Evolutionary conservation across 495 filamentous ascomycete species (phyloP).

Genomic region (Amniculicola lignicola): DNA sequence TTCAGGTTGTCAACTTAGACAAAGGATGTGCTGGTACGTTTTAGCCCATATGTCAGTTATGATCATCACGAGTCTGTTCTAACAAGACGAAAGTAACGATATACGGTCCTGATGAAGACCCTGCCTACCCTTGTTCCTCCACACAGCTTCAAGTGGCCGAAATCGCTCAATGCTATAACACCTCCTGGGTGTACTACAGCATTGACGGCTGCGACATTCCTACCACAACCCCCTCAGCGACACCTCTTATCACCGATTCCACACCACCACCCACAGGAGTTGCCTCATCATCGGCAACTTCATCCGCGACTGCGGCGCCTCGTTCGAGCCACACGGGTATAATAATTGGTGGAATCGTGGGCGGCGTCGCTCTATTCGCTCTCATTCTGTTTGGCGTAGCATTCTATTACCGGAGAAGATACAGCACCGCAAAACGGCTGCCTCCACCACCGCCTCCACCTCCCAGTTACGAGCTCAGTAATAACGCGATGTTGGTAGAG

Average conservation of each 20-base stretch:
- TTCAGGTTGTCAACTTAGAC: constrained; percentile 15
- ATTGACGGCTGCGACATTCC: constrained; percentile 22
- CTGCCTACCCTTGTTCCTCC: constrained; percentile 7
- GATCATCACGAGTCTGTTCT: background rate
- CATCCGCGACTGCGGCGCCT: background rate
- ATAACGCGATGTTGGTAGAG: background rate
- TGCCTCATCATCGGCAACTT: background rate
- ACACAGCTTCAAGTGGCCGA: background rate
- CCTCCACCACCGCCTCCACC: background rate
- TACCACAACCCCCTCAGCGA: constrained; percentile 2
- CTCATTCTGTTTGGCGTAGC: background rate
- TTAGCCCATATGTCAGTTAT: background rate
- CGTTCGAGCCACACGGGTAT: constrained; percentile 6
- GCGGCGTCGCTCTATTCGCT: constrained; percentile 5
- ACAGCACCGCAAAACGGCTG: background rate
- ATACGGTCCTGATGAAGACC: constrained; percentile 12
- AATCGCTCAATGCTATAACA: constrained; percentile 25
- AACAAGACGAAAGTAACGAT: constrained; percentile 17
- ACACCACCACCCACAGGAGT: background rate
- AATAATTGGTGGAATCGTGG: constrained; percentile 20
- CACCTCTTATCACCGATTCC: background rate
- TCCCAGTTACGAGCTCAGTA: background rate
- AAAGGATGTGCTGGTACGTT: constrained; percentile 18
- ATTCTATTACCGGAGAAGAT: background rate
- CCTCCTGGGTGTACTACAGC: constrained; percentile 30